Percentiles rank a stretch among this genome's conserved stretches.
Conservation (phyloP, 2,329 filamentous ascomycete genomes). For the Colletotrichum siamense region DNA sequence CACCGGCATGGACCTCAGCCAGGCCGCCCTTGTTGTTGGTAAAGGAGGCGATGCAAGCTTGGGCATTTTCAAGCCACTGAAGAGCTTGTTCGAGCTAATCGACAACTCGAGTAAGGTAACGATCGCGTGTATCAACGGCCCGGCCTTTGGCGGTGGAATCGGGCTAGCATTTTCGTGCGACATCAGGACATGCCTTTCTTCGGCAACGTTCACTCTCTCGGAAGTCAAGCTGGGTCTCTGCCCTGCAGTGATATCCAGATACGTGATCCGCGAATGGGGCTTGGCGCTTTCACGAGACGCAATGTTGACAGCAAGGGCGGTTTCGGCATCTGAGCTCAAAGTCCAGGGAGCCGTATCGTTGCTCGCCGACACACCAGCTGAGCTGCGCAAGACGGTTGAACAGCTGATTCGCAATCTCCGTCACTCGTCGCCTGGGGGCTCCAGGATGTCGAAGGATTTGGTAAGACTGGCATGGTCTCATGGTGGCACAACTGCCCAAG, state of each 20-base stretch:
- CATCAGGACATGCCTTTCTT: neutral
- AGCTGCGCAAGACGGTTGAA: neutral
- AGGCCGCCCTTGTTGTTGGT: neutral
- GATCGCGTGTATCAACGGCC: neutral
- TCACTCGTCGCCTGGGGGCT: neutral
- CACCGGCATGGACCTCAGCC: neutral
- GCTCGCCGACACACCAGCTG: neutral
- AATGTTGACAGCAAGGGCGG: neutral
- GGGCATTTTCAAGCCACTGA: neutral
- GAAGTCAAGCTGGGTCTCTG: neutral
- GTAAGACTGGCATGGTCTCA: neutral
- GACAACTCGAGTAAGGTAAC: neutral
- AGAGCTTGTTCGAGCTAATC: neutral
- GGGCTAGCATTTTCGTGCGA: neutral
- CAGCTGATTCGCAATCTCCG: neutral
- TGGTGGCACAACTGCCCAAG: neutral
- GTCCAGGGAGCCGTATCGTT: neutral
- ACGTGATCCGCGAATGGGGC: neutral
- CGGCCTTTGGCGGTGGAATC: neutral
- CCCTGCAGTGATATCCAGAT: neutral
- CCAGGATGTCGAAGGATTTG: neutral
- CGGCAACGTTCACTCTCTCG: neutral
- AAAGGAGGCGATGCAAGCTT: neutral
- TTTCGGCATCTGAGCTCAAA: neutral
- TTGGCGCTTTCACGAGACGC: neutral